A percentile compares a stretch with the other conserved stretches of the same genome.
Evolutionary conservation across 1,284 basidiomycete species (phyloP).

Genomic region (Mycosarcoma maydis): DNA sequence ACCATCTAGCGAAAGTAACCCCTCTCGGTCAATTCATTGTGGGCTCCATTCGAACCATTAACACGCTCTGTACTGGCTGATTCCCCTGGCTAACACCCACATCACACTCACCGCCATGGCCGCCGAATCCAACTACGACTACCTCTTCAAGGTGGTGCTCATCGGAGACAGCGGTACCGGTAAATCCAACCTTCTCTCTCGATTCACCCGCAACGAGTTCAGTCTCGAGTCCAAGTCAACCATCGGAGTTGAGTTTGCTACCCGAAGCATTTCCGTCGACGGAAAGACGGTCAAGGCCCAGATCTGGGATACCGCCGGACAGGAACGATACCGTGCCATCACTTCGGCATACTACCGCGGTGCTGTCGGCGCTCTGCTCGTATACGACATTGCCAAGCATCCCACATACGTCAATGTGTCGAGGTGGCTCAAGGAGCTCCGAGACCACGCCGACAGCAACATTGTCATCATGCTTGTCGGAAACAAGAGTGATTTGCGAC

Average conservation of each 20-base stretch:
- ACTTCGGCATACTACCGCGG: conserved; percentile 97
- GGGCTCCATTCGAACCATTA: no score
- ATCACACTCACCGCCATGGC: conserved; percentile 42
- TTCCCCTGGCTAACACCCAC: neutral
- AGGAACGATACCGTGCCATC: conserved; percentile 98
- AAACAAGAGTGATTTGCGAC: conserved; percentile 96
- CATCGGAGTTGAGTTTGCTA: conserved; percentile 99
- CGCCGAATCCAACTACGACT: conserved; percentile 65
- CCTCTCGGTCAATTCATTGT: no score
- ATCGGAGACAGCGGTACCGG: conserved; percentile 99
- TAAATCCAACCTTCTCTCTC: conserved; percentile 75
- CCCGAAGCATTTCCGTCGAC: conserved; percentile 92
- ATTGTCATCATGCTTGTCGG: conserved; percentile 71
- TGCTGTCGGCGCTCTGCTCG: conserved; percentile 76
- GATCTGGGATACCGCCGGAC: conserved; percentile 98
- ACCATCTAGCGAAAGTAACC: no score
- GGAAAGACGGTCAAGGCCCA: conserved; percentile 98
- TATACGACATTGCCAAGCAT: conserved; percentile 75
- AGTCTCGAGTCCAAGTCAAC: conserved; percentile 94
- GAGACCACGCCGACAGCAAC: conserved; percentile 71
- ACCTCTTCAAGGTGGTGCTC: conserved; percentile 73
- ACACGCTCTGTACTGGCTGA: neutral
- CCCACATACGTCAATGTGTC: conserved; percentile 94
- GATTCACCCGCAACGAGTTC: conserved; percentile 98
- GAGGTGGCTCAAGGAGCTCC: conserved; percentile 97